phyloP scores from a whole-genome alignment of 2,329 filamentous ascomycete species.

The Clarireedia monteithiana region DNA sequence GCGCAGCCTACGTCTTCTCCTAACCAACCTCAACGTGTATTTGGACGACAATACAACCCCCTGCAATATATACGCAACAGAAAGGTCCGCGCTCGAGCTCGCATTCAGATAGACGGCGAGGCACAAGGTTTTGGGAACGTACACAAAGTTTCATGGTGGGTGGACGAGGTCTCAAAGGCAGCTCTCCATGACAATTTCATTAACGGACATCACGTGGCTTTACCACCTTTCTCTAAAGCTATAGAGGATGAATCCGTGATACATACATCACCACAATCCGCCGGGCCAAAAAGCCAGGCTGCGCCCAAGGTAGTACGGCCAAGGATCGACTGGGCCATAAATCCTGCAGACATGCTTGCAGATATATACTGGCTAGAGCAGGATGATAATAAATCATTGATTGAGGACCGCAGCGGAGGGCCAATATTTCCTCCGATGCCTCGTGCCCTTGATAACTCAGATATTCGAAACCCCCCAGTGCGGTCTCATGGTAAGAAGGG shows the following conservation, averaged over 20 bases:
- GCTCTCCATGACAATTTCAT: slow-evolving; percentile 19
- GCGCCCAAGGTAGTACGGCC: slow-evolving; percentile 57
- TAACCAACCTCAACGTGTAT: slow-evolving; percentile 20
- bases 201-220: slow-evolving; percentile 31
- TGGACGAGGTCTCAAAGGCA: slow-evolving; percentile 50
- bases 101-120: slow-evolving; percentile 65
- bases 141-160: slow-evolving; percentile 64
- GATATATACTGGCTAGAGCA: slow-evolving; percentile 90
- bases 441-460: slow-evolving; percentile 13
- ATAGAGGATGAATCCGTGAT: slow-evolving; percentile 22
- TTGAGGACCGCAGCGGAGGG: slow-evolving; percentile 72
- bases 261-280: slow-evolving; percentile 31
- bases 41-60: slow-evolving; percentile 78
- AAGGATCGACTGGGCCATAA: slow-evolving; percentile 76
- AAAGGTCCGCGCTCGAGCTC: slow-evolving; percentile 73
- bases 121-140: slow-evolving; percentile 71
- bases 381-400: slow-evolving; percentile 66
- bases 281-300: slow-evolving; percentile 31
- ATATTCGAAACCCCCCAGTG: slow-evolving; percentile 12
- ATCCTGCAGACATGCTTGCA: slow-evolving; percentile 78
- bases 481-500: slow-evolving; percentile 12
- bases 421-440: slow-evolving; percentile 53
- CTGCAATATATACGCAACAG: slow-evolving; percentile 89
- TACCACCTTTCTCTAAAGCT: slow-evolving; percentile 35
- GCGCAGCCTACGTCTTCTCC: slow-evolving; percentile 32